Evolutionary conservation across 371 early-diverging fungal genomes (phyloP).

Genomic region (Mortierella sp.): DNA sequence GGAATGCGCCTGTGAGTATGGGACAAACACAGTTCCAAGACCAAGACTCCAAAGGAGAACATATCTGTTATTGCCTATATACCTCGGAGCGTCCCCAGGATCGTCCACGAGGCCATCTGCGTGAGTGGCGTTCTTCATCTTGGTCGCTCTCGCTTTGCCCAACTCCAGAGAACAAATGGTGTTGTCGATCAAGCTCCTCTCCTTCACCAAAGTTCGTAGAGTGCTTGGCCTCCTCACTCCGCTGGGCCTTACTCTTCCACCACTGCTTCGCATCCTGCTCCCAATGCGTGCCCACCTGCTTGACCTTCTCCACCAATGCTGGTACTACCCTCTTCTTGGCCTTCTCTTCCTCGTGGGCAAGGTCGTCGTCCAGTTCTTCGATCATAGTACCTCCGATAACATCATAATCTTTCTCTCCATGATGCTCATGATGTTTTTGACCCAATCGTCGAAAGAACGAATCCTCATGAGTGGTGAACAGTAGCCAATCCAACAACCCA

Average conservation of each 20-base stretch:
- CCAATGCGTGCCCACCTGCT: slow-evolving; percentile 45
- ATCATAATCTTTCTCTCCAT: neutral
- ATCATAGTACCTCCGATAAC: slow-evolving; percentile 14
- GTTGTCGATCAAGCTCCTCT: slow-evolving; percentile 4
- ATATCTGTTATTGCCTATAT: neutral
- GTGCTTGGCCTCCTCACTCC: neutral
- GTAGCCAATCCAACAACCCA: slow-evolving; percentile 49
- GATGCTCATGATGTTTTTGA: neutral
- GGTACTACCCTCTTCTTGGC: slow-evolving; percentile 18
- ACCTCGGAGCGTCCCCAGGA: slow-evolving; percentile 36
- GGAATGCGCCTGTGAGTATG: neutral
- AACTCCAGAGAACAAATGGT: slow-evolving; percentile 21
- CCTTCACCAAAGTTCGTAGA: neutral
- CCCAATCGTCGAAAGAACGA: slow-evolving; percentile 52
- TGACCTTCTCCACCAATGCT: slow-evolving; percentile 46
- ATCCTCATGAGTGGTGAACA: slow-evolving; percentile 53
- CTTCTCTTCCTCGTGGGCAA: slow-evolving; percentile 2
- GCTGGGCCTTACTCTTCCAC: slow-evolving; percentile 33
- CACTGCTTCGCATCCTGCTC: slow-evolving; percentile 40
- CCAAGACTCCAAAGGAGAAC: neutral
- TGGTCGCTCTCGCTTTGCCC: slow-evolving; percentile 13
- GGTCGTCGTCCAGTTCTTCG: slow-evolving; percentile 20
- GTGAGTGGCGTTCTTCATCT: slow-evolving; percentile 13
- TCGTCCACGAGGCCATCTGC: slow-evolving; percentile 32
- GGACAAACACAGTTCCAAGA: neutral